Evolutionary conservation across 805 yeast species (phyloP).

Genomic region (Ascoidea asiatica): DNA sequence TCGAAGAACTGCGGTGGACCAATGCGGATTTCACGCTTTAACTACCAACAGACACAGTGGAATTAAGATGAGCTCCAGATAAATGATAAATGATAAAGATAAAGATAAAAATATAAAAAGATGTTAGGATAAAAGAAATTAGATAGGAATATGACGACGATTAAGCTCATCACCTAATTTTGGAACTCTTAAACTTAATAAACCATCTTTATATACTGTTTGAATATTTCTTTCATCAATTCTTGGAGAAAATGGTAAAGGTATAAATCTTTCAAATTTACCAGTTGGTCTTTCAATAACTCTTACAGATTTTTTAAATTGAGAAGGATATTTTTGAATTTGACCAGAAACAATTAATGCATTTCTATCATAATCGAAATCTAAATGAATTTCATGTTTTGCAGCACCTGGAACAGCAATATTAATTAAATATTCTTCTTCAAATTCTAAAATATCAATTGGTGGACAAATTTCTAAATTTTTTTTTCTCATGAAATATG

Average conservation of each 20-base stretch:
- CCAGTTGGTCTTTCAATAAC: slow-evolving; percentile 10
- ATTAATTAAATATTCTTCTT: slow-evolving; percentile 24
- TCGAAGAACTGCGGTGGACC: too few species aligned
- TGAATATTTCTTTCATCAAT: slow-evolving; percentile 7
- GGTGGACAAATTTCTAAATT: slow-evolving; percentile 15
- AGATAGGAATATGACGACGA: slow-evolving; percentile 4
- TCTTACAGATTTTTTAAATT: slow-evolving; percentile 1
- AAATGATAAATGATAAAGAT: too few species aligned
- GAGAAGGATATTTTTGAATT: slow-evolving; percentile 4
- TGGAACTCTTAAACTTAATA: slow-evolving; percentile 6
- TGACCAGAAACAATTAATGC: slow-evolving; percentile 4
- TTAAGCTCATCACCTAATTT: slow-evolving; percentile 8
- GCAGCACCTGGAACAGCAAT: slow-evolving; percentile 8
- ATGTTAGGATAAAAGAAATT: not conserved
- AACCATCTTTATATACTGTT: slow-evolving; percentile 7
- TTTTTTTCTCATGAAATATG: slow-evolving; percentile 1
- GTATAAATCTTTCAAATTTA: slow-evolving; percentile 9
- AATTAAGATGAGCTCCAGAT: too few species aligned
- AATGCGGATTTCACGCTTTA: too few species aligned
- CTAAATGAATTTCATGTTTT: slow-evolving; percentile 5
- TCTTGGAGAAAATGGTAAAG: slow-evolving; percentile 9
- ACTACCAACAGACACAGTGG: too few species aligned
- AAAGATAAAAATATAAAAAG: not conserved
- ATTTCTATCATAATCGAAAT: slow-evolving; percentile 7
- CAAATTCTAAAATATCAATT: slow-evolving; percentile 18